Conservation (phyloP, 768 basidiomycete species). For the Leccinum longicurvipes region DNA sequence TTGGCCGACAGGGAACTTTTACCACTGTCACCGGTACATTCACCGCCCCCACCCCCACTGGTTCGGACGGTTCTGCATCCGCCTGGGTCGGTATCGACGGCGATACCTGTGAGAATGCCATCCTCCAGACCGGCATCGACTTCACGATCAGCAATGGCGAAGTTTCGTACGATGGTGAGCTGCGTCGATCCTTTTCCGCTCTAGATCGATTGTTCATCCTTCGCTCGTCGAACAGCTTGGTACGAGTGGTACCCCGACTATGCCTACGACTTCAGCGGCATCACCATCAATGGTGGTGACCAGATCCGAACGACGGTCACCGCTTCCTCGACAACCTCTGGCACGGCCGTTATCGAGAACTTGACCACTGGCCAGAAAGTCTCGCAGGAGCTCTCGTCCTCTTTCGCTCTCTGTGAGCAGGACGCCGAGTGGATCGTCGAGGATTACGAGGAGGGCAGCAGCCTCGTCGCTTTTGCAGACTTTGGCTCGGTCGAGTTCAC, state of each 20-base stretch:
- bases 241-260: background rate
- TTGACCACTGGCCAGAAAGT: background rate
- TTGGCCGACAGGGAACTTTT: background rate
- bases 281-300: background rate
- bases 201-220: background rate
- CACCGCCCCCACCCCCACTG: background rate
- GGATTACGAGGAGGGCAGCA: background rate
- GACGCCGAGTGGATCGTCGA: background rate
- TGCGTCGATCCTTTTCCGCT: background rate
- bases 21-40: background rate
- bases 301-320: background rate
- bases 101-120: background rate
- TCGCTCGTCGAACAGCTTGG: background rate
- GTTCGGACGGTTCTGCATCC: background rate
- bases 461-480: background rate
- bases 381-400: background rate
- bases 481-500: background rate
- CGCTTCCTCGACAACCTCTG: background rate
- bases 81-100: background rate
- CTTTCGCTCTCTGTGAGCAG: background rate
- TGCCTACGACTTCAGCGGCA: background rate
- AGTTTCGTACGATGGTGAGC: background rate
- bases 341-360: background rate
- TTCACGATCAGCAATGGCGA: background rate
- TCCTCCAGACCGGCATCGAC: background rate